Evolutionary conservation across 2,329 filamentous ascomycete genomes (phyloP), one percentile per base, ranked within the genome.

Genomic region (Xylaria sp.): DNA sequence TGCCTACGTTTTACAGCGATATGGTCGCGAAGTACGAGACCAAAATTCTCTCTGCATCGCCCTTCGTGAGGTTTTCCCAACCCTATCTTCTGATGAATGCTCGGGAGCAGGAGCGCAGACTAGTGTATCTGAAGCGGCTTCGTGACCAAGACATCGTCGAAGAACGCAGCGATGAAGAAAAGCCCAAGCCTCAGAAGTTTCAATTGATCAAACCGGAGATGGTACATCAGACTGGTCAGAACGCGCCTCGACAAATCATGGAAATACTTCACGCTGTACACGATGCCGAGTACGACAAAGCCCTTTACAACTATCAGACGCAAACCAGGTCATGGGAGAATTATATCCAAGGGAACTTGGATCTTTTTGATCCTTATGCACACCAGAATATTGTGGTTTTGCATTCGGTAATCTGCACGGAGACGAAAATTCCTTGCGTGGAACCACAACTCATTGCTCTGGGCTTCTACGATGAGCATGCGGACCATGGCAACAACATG

Each of bases 281-380:
- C 73, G 91, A 97, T 71, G 92, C 92, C 1, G 94, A 99, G 73
- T 97, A 97, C 68, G 92, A 99, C 72, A 96, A 94, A 74, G 92
- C 93, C 1, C 77, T 95, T 39, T 91, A 97, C 74, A 92, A 92
- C 67, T 99, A 97, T 71, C 85, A 92, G 72, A 97, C 91, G 0
- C 93, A 97, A 71, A 96, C 92, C 59, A 85, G 91, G 35, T 92
- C 97, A 67, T 99, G 94, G 94, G 94, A 99, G 71, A 90, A 91
- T 34, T 96, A 96, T 69, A 88, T 97, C 19, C 87, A 93, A 54
- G 91, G 91, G 11, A 95, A 94, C 66, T 79, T 89, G 37, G 89
- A 95, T 69, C 81, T 97, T 1, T 99, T 97, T 67, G 92, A 99
- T 70, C 94, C 95, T 0, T 94, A 92, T 70, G 90, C 91, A 0